Evolutionary conservation across 148 eudicot genomes (phyloP), one percentile per base, ranked within the genome.

Genomic region (Arctostaphylos glauca): DNA sequence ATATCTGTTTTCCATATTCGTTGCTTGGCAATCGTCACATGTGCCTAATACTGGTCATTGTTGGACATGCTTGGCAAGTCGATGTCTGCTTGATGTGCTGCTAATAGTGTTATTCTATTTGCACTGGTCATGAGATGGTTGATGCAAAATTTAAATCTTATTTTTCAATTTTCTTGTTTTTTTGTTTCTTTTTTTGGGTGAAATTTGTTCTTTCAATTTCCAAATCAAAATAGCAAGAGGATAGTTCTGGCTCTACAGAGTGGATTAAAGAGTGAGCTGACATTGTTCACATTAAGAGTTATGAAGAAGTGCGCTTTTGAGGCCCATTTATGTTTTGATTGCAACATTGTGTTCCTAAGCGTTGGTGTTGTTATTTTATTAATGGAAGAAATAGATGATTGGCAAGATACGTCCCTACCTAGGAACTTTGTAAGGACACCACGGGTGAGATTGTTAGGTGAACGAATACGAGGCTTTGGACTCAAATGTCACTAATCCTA

Each of bases 251-350:
- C n/a, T n/a, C n/a, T n/a, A n/a, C n/a, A n/a, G n/a, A n/a, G n/a
- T n/a, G n/a, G n/a, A n/a, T n/a, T n/a, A n/a, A n/a, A n/a, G n/a
- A n/a, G n/a, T n/a, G n/a, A n/a, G n/a, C n/a, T n/a, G n/a, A n/a
- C n/a, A n/a, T n/a, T 94, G 82, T 95, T 96, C 15, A 92, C 98
- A 38, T 96, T 96, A 98, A 96, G 88, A 96, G n/a, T n/a, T n/a
- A 96, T 84, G 99, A 96, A 70, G 98, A 96, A 81, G 82, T 96
- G 85, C 93, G 99, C 41, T 44, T 77, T 83, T 43, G 16, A 67
- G 50, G 48, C 81, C 18, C 21, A 23, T 43, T 72, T 58, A 71
- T 13, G 12, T 43, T 56, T 25, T 55, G 60, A 48, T 41, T 79
- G 47, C 23, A 8, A 3, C 71, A 46, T 78, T 18, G 81, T 13